phyloP scores from a whole-genome alignment of 2,329 filamentous ascomycete genomes.

The Fusarium hainanense region DNA sequence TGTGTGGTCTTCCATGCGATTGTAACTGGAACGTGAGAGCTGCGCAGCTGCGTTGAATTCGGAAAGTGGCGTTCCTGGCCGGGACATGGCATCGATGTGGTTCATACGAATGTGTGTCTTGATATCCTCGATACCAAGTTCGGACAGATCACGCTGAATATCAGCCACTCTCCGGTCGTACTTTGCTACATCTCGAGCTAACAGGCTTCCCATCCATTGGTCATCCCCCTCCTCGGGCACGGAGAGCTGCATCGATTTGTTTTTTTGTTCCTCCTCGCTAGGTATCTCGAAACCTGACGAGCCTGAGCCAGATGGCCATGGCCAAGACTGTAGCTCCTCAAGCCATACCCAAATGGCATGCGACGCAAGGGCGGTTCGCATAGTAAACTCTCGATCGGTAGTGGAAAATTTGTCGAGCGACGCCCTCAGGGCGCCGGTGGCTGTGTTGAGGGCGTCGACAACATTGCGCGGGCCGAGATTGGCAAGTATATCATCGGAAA shows the following conservation, averaged over 20 bases:
- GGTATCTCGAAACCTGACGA: constrained; percentile 67
- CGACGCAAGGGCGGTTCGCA: constrained; percentile 75
- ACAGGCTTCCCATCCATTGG: constrained; percentile 77
- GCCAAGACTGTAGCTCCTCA: constrained; percentile 73
- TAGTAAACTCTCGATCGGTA: constrained; percentile 76
- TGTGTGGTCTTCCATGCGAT: constrained; percentile 86
- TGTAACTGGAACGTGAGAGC: constrained; percentile 65
- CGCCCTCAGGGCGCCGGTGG: constrained; percentile 62
- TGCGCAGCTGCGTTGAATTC: constrained; percentile 51
- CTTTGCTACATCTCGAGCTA: constrained; percentile 68
- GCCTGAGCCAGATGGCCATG: constrained; percentile 63
- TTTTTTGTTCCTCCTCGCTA: constrained; percentile 53
- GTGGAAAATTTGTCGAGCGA: constrained; percentile 73
- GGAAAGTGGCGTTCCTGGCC: constrained; percentile 52
- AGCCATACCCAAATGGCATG: constrained; percentile 80
- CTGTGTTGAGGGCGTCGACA: constrained; percentile 68
- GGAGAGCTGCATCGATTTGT: constrained; percentile 48
- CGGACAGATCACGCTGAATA: constrained; percentile 76
- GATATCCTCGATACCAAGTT: constrained; percentile 83
- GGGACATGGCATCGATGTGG: constrained; percentile 71
- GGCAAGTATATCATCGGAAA: constrained; percentile 68
- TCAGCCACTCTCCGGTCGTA: constrained; percentile 81
- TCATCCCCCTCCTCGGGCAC: constrained; percentile 41
- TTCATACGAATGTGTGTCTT: constrained; percentile 88
- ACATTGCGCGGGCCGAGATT: constrained; percentile 70